phyloP scores from a whole-genome alignment of 108 stramenopile genomes.

The Cylindrotheca fusiformis region DNA sequence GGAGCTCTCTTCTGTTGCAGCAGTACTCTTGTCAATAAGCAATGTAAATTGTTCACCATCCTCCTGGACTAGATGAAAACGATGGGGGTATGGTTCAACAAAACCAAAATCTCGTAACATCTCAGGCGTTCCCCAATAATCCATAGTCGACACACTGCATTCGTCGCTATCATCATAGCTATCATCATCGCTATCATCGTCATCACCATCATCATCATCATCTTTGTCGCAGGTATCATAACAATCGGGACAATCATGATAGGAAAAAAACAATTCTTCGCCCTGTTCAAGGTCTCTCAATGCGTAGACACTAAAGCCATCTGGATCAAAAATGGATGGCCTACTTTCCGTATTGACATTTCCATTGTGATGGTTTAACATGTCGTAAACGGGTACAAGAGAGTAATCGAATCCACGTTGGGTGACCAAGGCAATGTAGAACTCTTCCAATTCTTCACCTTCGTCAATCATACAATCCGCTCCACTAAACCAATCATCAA shows the following conservation, averaged over 20 bases:
- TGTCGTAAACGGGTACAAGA: conserved; percentile 58
- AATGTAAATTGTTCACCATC: neutral
- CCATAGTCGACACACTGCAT: too few species aligned
- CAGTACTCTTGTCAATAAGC: neutral
- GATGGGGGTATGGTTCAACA: conserved; percentile 33
- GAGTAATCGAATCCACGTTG: conserved; percentile 17
- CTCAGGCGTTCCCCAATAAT: conserved; percentile 24
- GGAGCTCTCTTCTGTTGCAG: neutral
- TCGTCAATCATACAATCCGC: neutral
- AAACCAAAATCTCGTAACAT: conserved; percentile 35
- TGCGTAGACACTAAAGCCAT: conserved; percentile 7
- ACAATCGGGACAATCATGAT: conserved; percentile 15
- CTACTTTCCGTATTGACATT: conserved; percentile 20
- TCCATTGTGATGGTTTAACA: conserved; percentile 51
- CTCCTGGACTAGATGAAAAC: conserved; percentile 28
- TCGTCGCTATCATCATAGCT: too few species aligned
- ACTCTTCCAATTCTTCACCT: neutral
- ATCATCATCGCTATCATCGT: too few species aligned
- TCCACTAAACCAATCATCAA: neutral
- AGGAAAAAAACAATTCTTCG: conserved; percentile 7
- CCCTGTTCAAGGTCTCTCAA: neutral
- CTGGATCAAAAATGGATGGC: conserved; percentile 25
- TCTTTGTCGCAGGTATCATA: neutral
- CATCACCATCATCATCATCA: too few species aligned
- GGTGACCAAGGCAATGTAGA: neutral